phyloP scores from a whole-genome alignment of 768 basidiomycete species.

The Antrodiella citrinella region DNA sequence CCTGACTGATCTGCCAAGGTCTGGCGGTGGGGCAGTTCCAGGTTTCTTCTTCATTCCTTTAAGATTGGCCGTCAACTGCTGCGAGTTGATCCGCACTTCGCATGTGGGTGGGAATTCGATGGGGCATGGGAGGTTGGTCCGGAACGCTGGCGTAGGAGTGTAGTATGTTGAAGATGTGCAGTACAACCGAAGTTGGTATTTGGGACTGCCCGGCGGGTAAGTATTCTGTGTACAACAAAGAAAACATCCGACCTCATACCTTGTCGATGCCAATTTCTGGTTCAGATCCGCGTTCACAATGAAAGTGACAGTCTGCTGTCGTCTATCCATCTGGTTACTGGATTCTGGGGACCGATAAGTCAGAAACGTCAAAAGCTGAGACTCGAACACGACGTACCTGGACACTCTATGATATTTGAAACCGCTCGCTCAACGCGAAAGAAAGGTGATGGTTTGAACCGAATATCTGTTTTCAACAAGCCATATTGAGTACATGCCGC shows the following conservation, averaged over 20 bases:
- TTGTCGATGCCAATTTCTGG: conserved; percentile 45
- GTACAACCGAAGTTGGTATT: conserved; percentile 77
- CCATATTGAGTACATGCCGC: conserved; percentile 9
- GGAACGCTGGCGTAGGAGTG: conserved; percentile 41
- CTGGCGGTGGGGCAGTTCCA: conserved; percentile 88
- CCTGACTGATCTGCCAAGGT: conserved; percentile 39
- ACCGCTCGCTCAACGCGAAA: conserved; percentile 59
- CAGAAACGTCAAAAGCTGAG: not conserved
- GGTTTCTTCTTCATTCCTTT: conserved; percentile 95
- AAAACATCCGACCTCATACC: conserved; percentile 31
- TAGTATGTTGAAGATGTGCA: conserved; percentile 82
- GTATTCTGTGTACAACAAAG: not conserved
- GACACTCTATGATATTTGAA: conserved; percentile 64
- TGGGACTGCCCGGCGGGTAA: conserved; percentile 33
- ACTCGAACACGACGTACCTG: conserved; percentile 41
- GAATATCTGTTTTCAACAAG: conserved; percentile 46
- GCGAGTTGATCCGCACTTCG: conserved; percentile 81
- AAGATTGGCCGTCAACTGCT: conserved; percentile 61
- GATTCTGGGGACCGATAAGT: conserved; percentile 57
- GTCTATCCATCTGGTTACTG: conserved; percentile 67
- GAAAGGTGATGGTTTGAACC: conserved; percentile 78
- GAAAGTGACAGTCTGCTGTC: conserved; percentile 53
- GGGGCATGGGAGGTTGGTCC: conserved; percentile 47
- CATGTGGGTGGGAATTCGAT: conserved; percentile 90
- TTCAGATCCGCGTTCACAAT: conserved; percentile 60